These are phyloP conservation scores for Pleurotus sapidus DNA, from an alignment of 768 basidiomycete genomes.

Conservation along the genomic window DNA sequence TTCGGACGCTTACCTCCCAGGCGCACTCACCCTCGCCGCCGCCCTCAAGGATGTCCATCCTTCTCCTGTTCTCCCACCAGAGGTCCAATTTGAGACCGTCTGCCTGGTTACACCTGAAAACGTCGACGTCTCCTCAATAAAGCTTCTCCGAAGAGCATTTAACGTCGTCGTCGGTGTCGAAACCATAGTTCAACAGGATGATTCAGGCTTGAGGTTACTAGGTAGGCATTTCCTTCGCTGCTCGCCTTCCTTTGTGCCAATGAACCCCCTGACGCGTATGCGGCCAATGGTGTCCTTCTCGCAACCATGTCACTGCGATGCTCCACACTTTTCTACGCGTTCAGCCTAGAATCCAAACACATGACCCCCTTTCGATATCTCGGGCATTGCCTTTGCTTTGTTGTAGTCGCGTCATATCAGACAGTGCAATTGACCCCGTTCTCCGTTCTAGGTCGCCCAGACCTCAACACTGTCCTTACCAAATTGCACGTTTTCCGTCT, in stretches of 20 bases:
- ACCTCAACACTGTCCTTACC: slow-evolving; percentile 91
- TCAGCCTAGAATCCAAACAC: background rate
- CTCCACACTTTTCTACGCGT: slow-evolving; percentile 13
- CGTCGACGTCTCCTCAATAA: slow-evolving; percentile 79
- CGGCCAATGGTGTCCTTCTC: too few species aligned
- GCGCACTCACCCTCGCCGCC: slow-evolving; percentile 82
- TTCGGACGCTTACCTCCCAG: slow-evolving; percentile 89
- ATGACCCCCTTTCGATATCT: background rate
- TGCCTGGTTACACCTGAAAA: slow-evolving; percentile 95
- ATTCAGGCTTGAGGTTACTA: slow-evolving; percentile 70
- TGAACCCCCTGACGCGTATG: too few species aligned
- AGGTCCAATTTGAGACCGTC: slow-evolving; percentile 74
- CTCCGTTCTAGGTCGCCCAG: slow-evolving; percentile 74
- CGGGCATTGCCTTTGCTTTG: too few species aligned
- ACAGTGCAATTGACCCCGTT: background rate
- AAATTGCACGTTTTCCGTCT: slow-evolving; percentile 97
- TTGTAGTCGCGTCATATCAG: slow-evolving; percentile 1
- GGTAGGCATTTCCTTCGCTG: slow-evolving; percentile 50
- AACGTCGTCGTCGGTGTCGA: slow-evolving; percentile 92
- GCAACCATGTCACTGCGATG: background rate
- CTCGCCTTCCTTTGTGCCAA: too few species aligned
- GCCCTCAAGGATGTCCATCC: slow-evolving; percentile 82
- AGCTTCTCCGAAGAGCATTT: slow-evolving; percentile 75
- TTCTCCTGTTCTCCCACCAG: slow-evolving; percentile 34
- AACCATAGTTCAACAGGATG: slow-evolving; percentile 68